Conservation (phyloP, 768 basidiomycete species). For the Dioszegia aurantiaca region DNA sequence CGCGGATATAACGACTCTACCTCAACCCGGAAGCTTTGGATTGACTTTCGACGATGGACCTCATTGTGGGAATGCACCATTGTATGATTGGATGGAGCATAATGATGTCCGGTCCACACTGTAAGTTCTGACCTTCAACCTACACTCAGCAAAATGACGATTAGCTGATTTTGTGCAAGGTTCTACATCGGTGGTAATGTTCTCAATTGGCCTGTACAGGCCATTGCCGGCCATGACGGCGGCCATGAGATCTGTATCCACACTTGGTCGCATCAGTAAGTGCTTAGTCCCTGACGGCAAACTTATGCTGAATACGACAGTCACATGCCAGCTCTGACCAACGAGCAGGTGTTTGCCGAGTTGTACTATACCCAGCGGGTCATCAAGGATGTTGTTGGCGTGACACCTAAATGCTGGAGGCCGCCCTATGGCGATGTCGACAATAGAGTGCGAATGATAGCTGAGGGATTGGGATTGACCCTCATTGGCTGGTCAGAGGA, state of each 20-base stretch:
- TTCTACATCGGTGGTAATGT: slow-evolving; percentile 56
- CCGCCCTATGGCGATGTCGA: slow-evolving; percentile 52
- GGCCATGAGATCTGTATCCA: slow-evolving; percentile 52
- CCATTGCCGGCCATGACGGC: slow-evolving; percentile 48
- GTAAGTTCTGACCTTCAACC: slow-evolving; percentile 28
- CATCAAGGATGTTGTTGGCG: slow-evolving; percentile 46
- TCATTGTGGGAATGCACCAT: slow-evolving; percentile 53
- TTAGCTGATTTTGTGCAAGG: no score
- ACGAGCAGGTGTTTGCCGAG: slow-evolving; percentile 49
- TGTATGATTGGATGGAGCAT: slow-evolving; percentile 52
- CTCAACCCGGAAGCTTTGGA: slow-evolving; percentile 52
- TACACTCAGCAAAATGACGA: no score
- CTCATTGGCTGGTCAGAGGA: slow-evolving; percentile 47
- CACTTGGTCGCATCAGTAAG: slow-evolving; percentile 48
- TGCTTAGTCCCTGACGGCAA: not conserved
- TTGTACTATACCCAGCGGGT: slow-evolving; percentile 44
- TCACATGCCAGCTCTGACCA: slow-evolving; percentile 66
- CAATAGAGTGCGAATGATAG: slow-evolving; percentile 49
- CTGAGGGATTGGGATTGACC: slow-evolving; percentile 39
- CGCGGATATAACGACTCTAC: slow-evolving; percentile 46
- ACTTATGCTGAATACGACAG: not conserved
- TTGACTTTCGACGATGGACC: slow-evolving; percentile 54
- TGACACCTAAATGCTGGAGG: slow-evolving; percentile 41
- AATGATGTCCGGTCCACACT: slow-evolving; percentile 53
- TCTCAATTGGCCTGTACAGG: slow-evolving; percentile 54